Base-by-base conservation (phyloP, 306 rosid genomes). In the Sechiopsis laciniata region DNA sequence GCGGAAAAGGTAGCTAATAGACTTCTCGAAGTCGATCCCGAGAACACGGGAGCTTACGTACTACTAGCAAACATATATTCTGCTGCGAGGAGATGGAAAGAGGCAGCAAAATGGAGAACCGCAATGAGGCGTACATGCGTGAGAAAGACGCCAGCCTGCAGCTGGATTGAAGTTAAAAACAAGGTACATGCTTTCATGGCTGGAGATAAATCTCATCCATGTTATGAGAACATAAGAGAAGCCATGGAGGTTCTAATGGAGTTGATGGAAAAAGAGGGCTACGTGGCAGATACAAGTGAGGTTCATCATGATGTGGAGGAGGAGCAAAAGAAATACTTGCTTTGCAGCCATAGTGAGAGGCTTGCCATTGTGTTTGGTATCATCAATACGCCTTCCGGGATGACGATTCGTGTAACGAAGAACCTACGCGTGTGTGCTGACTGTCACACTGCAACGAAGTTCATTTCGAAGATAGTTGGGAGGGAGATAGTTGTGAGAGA, bases 351-450 rank as follows among this genome's bases (percentile, higher is more conserved):
- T 73, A 92, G 96, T 65, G 98, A 92, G 76, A 86, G 90, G 83
- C 91, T 92, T 48, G 98, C 98, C 61, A 83, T 90, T 70, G 96
- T 84, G 77, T 92, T 85, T 74, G 98, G 98, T 72, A 87, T 90
- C 78, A 85, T 90, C 55, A 88, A 89, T 84, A 87, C 96, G 42
- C 79, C 96, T 13, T 80, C 96, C 0, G 96, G 96, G 53, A 79
- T 83, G 55, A 85, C 91, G 46, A 87, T 92, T 79, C 87, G 96
- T 8, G 82, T 88, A 7, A 88, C 89, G 22, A 90, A 93, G 88
- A 93, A 93, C 66, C 83, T 90, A 24, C 81, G 96, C 35, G 86
- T 90, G 22, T 92, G 98, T 50, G 68, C 62, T 67, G 96, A 92
- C 59, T 88, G 96, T 77, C 98, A 92, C 68, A 78, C 84, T 0